phyloP scores from a whole-genome alignment of 768 basidiomycete species.

The Lactarius indigo region DNA sequence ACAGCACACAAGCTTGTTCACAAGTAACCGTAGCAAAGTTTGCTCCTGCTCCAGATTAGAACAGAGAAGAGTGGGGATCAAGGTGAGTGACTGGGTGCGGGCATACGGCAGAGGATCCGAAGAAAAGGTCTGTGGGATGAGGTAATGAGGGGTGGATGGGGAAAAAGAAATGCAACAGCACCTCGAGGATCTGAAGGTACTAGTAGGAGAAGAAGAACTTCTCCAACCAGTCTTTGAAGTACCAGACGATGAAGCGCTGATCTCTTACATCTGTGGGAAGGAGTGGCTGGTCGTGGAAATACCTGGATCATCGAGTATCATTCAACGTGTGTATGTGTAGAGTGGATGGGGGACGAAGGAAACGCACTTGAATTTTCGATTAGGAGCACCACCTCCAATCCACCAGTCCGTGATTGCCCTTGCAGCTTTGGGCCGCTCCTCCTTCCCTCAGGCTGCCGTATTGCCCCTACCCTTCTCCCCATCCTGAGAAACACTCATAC shows the following conservation, averaged over 20 bases:
- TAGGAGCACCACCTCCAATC: constrained; percentile 88
- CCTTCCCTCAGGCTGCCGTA: constrained; percentile 60
- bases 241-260: constrained; percentile 73
- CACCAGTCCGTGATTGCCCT: constrained; percentile 97
- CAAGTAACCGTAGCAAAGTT: constrained; percentile 85
- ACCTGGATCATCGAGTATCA: constrained; percentile 45
- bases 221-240: constrained; percentile 97
- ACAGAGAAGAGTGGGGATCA: constrained; percentile 75
- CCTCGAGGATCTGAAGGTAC: constrained; percentile 91
- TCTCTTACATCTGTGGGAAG: constrained; percentile 62
- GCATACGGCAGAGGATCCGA: constrained; percentile 86
- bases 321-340: neutral
- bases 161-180: constrained; percentile 31
- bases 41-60: constrained; percentile 97
- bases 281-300: constrained; percentile 86
- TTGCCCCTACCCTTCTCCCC: constrained; percentile 17
- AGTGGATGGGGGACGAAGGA: neutral
- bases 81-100: constrained; percentile 74
- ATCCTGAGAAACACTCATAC: constrained; percentile 42
- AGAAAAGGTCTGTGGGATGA: constrained; percentile 57
- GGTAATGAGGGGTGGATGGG: neutral
- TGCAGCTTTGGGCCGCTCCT: constrained; percentile 86
- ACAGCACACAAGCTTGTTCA: constrained; percentile 81
- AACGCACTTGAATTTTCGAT: constrained; percentile 78
- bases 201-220: constrained; percentile 92